phyloP scores from a whole-genome alignment of 768 basidiomycete species.

The Russula emetica region DNA sequence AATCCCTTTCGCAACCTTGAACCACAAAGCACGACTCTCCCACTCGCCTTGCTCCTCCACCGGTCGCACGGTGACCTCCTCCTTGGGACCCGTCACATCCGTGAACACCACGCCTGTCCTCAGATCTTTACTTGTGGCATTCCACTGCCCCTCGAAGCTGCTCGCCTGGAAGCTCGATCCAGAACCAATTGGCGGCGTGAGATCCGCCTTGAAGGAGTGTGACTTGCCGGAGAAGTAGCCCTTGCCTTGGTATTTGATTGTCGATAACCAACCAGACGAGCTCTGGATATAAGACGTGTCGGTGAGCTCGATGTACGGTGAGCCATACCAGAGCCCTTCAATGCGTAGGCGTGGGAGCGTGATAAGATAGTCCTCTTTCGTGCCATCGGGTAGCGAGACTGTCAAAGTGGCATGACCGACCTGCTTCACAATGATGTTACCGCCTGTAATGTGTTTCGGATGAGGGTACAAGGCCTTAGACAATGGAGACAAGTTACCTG shows the following conservation, averaged over 20 bases:
- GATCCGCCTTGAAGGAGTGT: constrained; percentile 83
- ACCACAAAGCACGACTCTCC: constrained; percentile 87
- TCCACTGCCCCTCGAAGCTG: constrained; percentile 79
- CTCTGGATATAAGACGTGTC: constrained; percentile 77
- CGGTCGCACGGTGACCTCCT: constrained; percentile 64
- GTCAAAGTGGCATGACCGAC: constrained; percentile 89
- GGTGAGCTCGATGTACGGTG: constrained; percentile 87
- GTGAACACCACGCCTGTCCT: constrained; percentile 59
- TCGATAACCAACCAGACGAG: constrained; percentile 55
- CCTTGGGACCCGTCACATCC: constrained; percentile 68
- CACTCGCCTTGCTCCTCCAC: constrained; percentile 67
- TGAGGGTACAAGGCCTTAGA: not conserved
- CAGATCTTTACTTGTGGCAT: constrained; percentile 54
- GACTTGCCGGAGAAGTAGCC: constrained; percentile 93
- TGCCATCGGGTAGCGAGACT: constrained; percentile 53
- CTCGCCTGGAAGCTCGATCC: constrained; percentile 32
- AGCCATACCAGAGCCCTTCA: constrained; percentile 87
- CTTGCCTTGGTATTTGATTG: constrained; percentile 85
- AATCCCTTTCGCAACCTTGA: constrained; percentile 84
- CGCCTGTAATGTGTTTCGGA: constrained; percentile 39
- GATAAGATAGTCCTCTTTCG: constrained; percentile 73
- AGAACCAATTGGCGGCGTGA: constrained; percentile 44
- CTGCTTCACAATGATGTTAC: constrained; percentile 85
- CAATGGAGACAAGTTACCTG: constrained; percentile 42
- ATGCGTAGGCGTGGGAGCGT: constrained; percentile 90